A percentile compares a stretch with the other conserved stretches of the same genome.
phyloP scores from a whole-genome alignment of 257 asterid species.

The Nicotiana attenuata region DNA sequence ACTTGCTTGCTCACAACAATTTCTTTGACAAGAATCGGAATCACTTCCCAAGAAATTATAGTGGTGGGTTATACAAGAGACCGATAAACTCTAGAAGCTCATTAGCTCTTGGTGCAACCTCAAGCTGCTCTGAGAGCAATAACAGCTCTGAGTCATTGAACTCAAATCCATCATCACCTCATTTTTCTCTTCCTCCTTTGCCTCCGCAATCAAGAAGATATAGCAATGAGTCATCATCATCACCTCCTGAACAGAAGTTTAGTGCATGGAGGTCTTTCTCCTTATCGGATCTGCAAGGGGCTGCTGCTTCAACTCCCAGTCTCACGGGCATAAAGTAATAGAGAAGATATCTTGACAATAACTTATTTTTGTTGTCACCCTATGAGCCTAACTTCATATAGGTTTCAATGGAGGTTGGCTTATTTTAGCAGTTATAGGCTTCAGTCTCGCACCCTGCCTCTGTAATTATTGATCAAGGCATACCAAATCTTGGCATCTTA shows the following conservation, averaged over 20 bases:
- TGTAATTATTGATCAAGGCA: neutral
- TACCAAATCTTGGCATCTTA: neutral
- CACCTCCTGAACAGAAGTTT: slow-evolving; percentile 46
- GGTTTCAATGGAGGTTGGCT: slow-evolving; percentile 66
- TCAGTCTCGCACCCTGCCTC: neutral
- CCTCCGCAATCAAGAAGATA: slow-evolving; percentile 56
- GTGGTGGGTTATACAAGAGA: slow-evolving; percentile 50
- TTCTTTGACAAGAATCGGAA: slow-evolving; percentile 50
- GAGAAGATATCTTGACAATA: slow-evolving; percentile 16
- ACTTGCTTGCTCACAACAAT: slow-evolving; percentile 52
- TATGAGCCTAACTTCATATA: slow-evolving; percentile 37
- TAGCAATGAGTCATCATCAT: slow-evolving; percentile 28
- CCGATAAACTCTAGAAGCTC: slow-evolving; percentile 50
- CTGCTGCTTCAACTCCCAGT: slow-evolving; percentile 41
- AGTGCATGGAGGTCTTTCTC: slow-evolving; percentile 70
- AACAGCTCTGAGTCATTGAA: slow-evolving; percentile 24
- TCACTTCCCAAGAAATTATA: slow-evolving; percentile 28
- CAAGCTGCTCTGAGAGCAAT: slow-evolving; percentile 23
- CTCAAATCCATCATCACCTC: slow-evolving; percentile 46
- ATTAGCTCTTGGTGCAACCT: slow-evolving; percentile 40
- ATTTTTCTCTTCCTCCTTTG: slow-evolving; percentile 59
- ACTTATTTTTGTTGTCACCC: slow-evolving; percentile 32
- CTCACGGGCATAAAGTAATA: slow-evolving; percentile 32
- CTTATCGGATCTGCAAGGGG: slow-evolving; percentile 70
- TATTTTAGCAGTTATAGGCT: slow-evolving; percentile 10